Conservation (phyloP, 73 alveolate genomes). For the Diophrys sp. region DNA sequence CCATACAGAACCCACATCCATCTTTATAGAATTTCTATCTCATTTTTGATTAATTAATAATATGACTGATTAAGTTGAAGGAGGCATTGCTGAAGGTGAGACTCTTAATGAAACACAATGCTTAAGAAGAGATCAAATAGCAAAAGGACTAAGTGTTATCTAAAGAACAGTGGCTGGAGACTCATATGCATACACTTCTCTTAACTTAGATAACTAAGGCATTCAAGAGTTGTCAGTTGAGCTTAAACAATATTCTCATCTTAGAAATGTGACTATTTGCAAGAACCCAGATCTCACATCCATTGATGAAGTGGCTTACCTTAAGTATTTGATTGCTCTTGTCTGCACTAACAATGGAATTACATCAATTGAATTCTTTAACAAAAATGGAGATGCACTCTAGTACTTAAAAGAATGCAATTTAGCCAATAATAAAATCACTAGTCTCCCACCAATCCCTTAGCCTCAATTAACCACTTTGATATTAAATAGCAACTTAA, state of each 20-base stretch:
- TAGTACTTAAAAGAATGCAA: neutral
- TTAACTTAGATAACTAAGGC: neutral
- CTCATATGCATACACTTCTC: neutral
- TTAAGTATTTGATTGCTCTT: too few species aligned
- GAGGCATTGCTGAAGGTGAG: neutral
- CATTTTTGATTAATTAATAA: too few species aligned
- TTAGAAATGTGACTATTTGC: neutral
- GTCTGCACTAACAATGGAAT: neutral
- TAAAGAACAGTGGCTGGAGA: neutral
- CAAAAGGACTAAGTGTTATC: neutral
- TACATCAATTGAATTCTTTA: neutral
- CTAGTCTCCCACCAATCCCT: neutral
- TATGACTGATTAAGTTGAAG: too few species aligned
- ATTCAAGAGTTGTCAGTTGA: neutral
- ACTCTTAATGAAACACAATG: conserved; percentile 36
- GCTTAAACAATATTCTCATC: neutral
- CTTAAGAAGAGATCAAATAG: neutral
- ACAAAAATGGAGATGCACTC: neutral
- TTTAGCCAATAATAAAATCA: neutral
- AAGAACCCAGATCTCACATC: neutral
- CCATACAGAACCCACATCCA: too few species aligned
- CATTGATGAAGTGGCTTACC: neutral
- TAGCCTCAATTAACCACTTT: neutral
- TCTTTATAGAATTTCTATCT: too few species aligned
- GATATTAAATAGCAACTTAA: neutral